These are phyloP conservation scores for Ceratobasidium sp. DNA, from an alignment of 1,284 basidiomycete genomes.

Conservation along the genomic window DNA sequence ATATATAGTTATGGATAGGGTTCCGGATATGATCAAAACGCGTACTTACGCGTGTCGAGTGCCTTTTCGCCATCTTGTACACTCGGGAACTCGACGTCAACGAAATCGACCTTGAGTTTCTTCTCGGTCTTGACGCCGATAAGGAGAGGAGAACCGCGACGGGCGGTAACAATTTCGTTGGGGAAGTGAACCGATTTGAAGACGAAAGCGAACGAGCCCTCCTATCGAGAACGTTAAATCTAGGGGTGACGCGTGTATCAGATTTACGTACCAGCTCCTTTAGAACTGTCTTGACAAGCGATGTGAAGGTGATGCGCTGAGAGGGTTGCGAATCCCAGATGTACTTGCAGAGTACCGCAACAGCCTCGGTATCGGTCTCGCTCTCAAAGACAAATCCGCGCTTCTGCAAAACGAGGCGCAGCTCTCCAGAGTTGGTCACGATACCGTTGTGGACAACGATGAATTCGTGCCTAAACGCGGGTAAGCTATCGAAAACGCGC, in stretches of 20 bases:
- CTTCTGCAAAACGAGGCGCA: conserved; percentile 95
- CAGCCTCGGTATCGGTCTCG: conserved; percentile 98
- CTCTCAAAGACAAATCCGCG: conserved; percentile 95
- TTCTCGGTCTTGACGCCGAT: conserved; percentile 99
- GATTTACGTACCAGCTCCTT: conserved; percentile 82
- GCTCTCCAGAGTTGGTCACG: conserved; percentile 94
- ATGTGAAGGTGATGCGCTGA: conserved; percentile 91
- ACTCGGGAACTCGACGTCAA: conserved; percentile 95
- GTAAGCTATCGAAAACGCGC: conserved; percentile 22
- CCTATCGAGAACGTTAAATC: conserved; percentile 57
- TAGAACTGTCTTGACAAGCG: conserved; percentile 94
- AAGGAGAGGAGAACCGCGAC: conserved; percentile 96
- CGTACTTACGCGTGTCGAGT: conserved; percentile 68
- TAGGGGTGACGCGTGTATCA: not conserved
- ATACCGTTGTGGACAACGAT: conserved; percentile 99
- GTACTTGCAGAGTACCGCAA: conserved; percentile 97
- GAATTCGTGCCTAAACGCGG: conserved; percentile 74
- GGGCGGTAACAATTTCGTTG: conserved; percentile 94
- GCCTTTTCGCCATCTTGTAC: conserved; percentile 72
- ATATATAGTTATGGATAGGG: conserved; percentile 1
- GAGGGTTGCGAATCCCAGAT: conserved; percentile 94
- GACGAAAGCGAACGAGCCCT: conserved; percentile 99
- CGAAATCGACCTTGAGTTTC: conserved; percentile 99
- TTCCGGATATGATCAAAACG: not conserved
- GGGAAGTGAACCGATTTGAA: conserved; percentile 99